Conservation (phyloP, 176 grass and related monocot species). For the Oryza coarctata region DNA sequence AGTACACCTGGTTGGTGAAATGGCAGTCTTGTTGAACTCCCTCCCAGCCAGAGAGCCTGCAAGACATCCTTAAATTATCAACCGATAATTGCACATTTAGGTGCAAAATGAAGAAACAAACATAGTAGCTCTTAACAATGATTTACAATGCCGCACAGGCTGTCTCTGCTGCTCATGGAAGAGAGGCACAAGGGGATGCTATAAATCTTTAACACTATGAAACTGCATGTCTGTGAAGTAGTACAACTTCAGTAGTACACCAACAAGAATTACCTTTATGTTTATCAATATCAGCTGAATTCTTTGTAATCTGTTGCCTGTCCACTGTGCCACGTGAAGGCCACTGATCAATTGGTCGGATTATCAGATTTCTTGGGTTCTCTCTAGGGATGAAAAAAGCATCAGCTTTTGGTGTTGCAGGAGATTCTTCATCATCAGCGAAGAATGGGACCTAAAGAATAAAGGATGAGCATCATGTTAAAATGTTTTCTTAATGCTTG, state of each 20-base stretch:
- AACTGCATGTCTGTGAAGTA: neutral
- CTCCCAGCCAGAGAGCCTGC: conserved; percentile 41
- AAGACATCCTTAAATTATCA: conserved; percentile 19
- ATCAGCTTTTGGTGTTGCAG: conserved; percentile 84
- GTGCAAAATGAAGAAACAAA: conserved; percentile 2
- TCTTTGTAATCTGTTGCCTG: conserved; percentile 31
- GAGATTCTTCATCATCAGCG: conserved; percentile 71
- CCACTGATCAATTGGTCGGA: conserved; percentile 86
- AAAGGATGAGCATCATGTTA: neutral
- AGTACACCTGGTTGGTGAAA: conserved; percentile 21
- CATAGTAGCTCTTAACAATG: neutral
- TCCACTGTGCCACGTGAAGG: conserved; percentile 35
- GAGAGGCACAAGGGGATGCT: neutral
- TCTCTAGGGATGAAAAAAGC: conserved; percentile 91
- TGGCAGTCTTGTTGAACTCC: conserved; percentile 16
- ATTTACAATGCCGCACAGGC: neutral
- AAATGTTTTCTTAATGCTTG: conserved; percentile 6
- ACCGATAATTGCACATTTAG: neutral
- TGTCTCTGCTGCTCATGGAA: neutral
- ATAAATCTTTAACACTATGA: neutral
- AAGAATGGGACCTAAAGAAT: conserved; percentile 73
- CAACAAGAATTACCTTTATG: conserved; percentile 49
- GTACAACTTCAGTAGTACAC: neutral
- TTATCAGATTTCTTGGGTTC: conserved; percentile 85
- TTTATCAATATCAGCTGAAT: conserved; percentile 40